Base-by-base conservation (phyloP, 169 alveolate species). In the Eimeria acervulina region DNA sequence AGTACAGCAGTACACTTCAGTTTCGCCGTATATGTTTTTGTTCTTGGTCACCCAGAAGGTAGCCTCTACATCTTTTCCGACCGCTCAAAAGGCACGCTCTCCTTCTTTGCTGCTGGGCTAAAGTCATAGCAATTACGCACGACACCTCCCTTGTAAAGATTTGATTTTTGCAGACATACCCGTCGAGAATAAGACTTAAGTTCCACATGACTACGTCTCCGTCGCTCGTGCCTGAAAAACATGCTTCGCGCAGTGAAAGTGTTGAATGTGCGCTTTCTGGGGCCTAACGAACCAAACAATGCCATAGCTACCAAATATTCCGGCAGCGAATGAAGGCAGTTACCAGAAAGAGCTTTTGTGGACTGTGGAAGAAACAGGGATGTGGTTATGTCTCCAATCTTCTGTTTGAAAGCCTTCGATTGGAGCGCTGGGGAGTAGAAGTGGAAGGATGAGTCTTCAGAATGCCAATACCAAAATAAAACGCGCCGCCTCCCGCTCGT, bases 191-290 rank as follows among this genome's bases (percentile, higher is more conserved):
- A 72, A 98, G 97, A 70, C 99, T 97, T 21, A 97, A 96, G 97
- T 98, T 99, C 99, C 99, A 98, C 33, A 98, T 98, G 23, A 98
- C 97, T 38, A 98, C 97, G 95, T 97, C 98, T 36, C 99, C 99
- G 66, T 98, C 98, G 31, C 96, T 96, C 26, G 99, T 98, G 33
- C 99, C 99, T 51, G 98, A 31, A 33, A 76, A 31, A 0, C 23
- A 8, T 15, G 36, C 15, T 31, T 15, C 31, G 28, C 55, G 42
- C 23, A 19, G 13, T 0, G 63, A n/a, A 1, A 36, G 61, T n/a
- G 38, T 1, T 28, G 74, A 26, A 47, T 1, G 13, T 7, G 66
- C 38, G 61, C 44, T 68, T 68, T 78, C 36, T 42, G 21, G 36
- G 21, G 33, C 36, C 5, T 10, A 40, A 0, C 21, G 23, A 28